These are phyloP conservation scores for Intubia oerlemansii DNA, from an alignment of 2,329 filamentous ascomycete genomes.

Conservation along the genomic window DNA sequence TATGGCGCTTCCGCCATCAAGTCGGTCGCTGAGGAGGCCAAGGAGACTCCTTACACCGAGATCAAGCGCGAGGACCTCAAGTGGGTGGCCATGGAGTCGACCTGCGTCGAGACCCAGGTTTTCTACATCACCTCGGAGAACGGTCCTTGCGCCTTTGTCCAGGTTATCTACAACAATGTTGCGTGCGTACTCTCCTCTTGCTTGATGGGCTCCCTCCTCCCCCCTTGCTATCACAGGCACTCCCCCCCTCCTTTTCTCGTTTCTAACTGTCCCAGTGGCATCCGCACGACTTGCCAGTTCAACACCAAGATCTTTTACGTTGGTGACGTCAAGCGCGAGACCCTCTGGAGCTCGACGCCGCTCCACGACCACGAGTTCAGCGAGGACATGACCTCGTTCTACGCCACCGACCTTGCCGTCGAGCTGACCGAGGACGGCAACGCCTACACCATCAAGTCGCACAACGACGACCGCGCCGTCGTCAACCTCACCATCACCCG, in stretches of 20 bases:
- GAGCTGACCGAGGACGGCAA: conserved; percentile 72
- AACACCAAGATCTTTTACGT: conserved; percentile 80
- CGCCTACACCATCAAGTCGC: conserved; percentile 75
- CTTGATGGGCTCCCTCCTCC: neutral
- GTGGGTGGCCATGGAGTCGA: conserved; percentile 66
- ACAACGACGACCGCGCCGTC: conserved; percentile 56
- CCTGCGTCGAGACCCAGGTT: conserved; percentile 81
- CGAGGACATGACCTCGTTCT: conserved; percentile 64
- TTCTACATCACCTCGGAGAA: conserved; percentile 76
- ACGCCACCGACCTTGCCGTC: conserved; percentile 65
- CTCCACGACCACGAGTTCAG: conserved; percentile 66
- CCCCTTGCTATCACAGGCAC: too few species aligned
- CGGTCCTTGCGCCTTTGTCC: conserved; percentile 56
- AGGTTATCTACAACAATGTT: conserved; percentile 97
- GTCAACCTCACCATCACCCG: conserved; percentile 72
- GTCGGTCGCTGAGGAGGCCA: conserved; percentile 63
- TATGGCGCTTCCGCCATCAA: conserved; percentile 79
- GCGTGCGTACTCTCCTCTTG: conserved; percentile 34
- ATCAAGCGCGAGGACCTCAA: conserved; percentile 56
- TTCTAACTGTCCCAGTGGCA: conserved; percentile 37
- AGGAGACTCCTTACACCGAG: conserved; percentile 61
- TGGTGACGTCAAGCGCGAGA: conserved; percentile 43
- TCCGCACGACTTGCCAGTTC: conserved; percentile 83
- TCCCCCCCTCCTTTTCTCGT: neutral
- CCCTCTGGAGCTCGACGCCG: conserved; percentile 67